Evolutionary conservation across 1,284 basidiomycete species (phyloP).

Genomic region (Stereum hirsutum): DNA sequence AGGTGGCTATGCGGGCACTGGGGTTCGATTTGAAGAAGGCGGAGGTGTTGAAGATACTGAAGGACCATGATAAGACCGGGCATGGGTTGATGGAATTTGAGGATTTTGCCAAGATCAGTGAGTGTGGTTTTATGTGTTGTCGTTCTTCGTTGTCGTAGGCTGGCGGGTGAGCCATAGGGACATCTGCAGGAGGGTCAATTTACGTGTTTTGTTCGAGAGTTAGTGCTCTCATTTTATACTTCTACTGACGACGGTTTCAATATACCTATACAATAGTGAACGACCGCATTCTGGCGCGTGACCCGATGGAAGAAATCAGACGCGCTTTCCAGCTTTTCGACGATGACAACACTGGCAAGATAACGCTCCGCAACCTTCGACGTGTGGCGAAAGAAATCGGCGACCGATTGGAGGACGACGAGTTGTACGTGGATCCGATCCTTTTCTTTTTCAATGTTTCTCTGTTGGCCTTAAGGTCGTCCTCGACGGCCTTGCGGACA

Average conservation of each 20-base stretch:
- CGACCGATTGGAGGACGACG: constrained; percentile 93
- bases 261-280: constrained; percentile 59
- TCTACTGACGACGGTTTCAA: too few species aligned
- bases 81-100: constrained; percentile 93
- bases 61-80: constrained; percentile 87
- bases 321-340: constrained; percentile 96
- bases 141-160: neutral
- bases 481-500: too few species aligned
- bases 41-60: constrained; percentile 90
- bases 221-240: too few species aligned
- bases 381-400: constrained; percentile 97
- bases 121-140: constrained; percentile 29
- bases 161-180: neutral
- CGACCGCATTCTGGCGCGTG: constrained; percentile 85
- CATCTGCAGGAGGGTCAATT: neutral
- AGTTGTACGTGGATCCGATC: constrained; percentile 72
- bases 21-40: constrained; percentile 99
- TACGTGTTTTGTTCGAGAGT: neutral
- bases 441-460: constrained; percentile 4
- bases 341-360: constrained; percentile 93
- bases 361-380: constrained; percentile 84
- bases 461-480: constrained; percentile 6
- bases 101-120: constrained; percentile 93
- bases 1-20: constrained; percentile 96
- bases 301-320: constrained; percentile 94